A percentile compares a stretch with the other conserved stretches of the same genome.
phyloP scores from a whole-genome alignment of 768 basidiomycete species.

The Pulveroboletus sp. region DNA sequence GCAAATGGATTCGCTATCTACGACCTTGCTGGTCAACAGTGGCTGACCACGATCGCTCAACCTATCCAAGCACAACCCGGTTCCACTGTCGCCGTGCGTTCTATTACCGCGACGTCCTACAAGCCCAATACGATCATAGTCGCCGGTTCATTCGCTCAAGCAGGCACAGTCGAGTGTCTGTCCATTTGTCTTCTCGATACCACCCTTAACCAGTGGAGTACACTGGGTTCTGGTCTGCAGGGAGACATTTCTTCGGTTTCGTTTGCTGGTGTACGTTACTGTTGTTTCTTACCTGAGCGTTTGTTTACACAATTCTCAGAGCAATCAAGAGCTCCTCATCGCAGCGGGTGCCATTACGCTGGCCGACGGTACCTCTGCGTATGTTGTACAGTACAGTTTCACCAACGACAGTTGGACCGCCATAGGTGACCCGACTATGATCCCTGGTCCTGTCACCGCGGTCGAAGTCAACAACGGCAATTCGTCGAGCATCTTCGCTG shows the following conservation, averaged over 20 bases:
- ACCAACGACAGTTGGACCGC: conserved; percentile 70
- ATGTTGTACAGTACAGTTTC: conserved; percentile 72
- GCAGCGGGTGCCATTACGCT: conserved; percentile 78
- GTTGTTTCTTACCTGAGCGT: not conserved
- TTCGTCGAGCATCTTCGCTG: conserved; percentile 80
- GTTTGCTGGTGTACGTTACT: conserved; percentile 68
- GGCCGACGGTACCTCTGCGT: conserved; percentile 56
- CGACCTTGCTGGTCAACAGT: conserved; percentile 59
- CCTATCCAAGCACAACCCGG: conserved; percentile 55
- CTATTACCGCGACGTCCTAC: conserved; percentile 58
- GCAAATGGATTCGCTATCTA: conserved; percentile 76
- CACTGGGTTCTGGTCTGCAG: conserved; percentile 72
- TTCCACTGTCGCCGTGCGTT: conserved; percentile 59
- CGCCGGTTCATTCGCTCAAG: conserved; percentile 82
- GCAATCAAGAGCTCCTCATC: conserved; percentile 61
- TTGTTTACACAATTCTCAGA: conserved; percentile 35
- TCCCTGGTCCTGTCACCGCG: conserved; percentile 90
- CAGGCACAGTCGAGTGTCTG: conserved; percentile 69
- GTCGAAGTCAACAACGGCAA: conserved; percentile 81
- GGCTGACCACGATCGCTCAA: conserved; percentile 57
- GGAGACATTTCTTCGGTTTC: conserved; percentile 77
- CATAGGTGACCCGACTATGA: conserved; percentile 50
- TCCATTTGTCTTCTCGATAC: conserved; percentile 77
- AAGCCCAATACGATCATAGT: conserved; percentile 65
- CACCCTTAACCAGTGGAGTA: conserved; percentile 66